These are phyloP conservation scores for Candida sanyaensis DNA, from an alignment of 1,139 yeast species.

Conservation along the genomic window DNA sequence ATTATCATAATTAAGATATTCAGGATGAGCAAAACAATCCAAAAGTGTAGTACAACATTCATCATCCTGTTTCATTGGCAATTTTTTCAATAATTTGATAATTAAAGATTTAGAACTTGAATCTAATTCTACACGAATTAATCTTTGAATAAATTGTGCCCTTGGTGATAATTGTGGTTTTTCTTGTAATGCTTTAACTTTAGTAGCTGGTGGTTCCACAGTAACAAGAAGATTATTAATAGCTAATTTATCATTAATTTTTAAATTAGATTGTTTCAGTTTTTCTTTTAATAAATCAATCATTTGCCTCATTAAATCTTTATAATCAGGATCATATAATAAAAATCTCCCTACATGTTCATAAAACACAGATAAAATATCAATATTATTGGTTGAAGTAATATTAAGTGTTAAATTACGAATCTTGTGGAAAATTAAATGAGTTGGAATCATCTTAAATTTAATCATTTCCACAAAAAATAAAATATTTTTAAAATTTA, in stretches of 20 bases:
- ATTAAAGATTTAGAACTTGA: constrained; percentile 35
- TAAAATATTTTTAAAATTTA: constrained; percentile 58
- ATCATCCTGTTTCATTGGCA: constrained; percentile 47
- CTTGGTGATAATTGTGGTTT: constrained; percentile 31
- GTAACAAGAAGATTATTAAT: constrained; percentile 60
- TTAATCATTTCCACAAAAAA: constrained; percentile 77
- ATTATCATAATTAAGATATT: constrained; percentile 59
- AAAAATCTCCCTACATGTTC: constrained; percentile 76
- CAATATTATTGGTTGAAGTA: constrained; percentile 59
- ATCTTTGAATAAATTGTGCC: constrained; percentile 50
- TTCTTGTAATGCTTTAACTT: constrained; percentile 23
- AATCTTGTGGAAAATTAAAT: constrained; percentile 71
- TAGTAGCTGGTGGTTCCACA: constrained; percentile 58
- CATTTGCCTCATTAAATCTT: constrained; percentile 63
- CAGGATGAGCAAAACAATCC: constrained; percentile 63
- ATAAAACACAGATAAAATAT: constrained; percentile 63
- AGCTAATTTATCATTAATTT: constrained; percentile 58
- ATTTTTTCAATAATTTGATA: constrained; percentile 39
- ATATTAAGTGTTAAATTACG: constrained; percentile 56
- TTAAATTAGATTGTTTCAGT: constrained; percentile 51
- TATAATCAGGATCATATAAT: constrained; percentile 61
- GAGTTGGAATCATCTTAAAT: constrained; percentile 73
- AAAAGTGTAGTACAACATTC: constrained; percentile 42
- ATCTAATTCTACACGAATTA: constrained; percentile 56
- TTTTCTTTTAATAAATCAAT: constrained; percentile 55